Base-by-base conservation (phyloP, 371 early-diverging fungal genomes). In the Mucor piriformis region DNA sequence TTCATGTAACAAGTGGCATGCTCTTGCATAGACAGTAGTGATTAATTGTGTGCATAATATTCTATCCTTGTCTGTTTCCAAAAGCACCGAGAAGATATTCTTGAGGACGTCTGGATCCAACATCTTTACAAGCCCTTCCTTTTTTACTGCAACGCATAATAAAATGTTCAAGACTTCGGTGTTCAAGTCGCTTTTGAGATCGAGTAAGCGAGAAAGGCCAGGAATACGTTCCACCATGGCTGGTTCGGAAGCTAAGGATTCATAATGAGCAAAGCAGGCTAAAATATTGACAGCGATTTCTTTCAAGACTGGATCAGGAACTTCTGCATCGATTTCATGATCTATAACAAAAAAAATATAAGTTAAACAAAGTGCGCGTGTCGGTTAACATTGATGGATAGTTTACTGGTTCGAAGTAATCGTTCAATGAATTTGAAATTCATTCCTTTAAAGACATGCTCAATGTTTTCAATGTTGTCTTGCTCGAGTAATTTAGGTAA, bases 351-450 rank as follows among this genome's bases (percentile, higher is more conserved):
- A 29, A 29, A 29, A 8, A 29, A 8, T 29, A 8, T 29, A 29
- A 29, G 29, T 29, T 29, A 0, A 29, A 29, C 2, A 38, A 21
- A 27, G n/a, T n/a, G n/a, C n/a, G n/a, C n/a, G n/a, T n/a, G n/a
- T n/a, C n/a, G n/a, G n/a, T n/a, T n/a, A n/a, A n/a, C n/a, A n/a
- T n/a, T n/a, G n/a, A n/a, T n/a, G n/a, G 11, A 37, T 15, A 61
- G 63, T 57, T n/a, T 69, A 81, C 81, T 57, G 33, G 74, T 72
- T 43, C 76, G 66, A 40, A 81, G 50, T 10, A 81, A 55, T 8
- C 81, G 70, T 55, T 81, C 81, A 57, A 81, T 65, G 50, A 81
- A 81, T 40, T 67, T 72, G 50, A 81, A 81, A 38, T 81, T 81
- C 81, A 81, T 81, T 44, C 70, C 74, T 43, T 75, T 66, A 48